These are phyloP conservation scores for Saussurea involucrata DNA, from an alignment of 129 eudicot genomes.

Conservation along the genomic window DNA sequence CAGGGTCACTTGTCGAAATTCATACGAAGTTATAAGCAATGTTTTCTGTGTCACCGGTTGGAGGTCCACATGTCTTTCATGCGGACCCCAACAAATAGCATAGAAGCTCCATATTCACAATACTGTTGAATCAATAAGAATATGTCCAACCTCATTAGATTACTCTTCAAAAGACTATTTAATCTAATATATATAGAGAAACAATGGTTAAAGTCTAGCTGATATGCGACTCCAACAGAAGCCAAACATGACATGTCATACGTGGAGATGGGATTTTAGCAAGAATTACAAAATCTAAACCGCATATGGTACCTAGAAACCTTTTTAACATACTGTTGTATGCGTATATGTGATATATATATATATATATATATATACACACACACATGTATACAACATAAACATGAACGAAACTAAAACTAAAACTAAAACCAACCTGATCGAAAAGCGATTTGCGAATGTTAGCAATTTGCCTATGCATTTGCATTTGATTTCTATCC, in stretches of 20 bases:
- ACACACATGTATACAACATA: neutral
- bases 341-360: neutral
- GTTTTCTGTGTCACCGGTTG: neutral
- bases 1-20: no score
- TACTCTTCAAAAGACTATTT: neutral
- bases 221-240: neutral
- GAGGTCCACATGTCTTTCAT: no score
- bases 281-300: neutral
- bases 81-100: neutral
- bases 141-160: neutral
- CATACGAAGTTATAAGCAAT: no score
- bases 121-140: neutral
- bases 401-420: neutral
- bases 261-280: neutral
- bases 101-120: neutral
- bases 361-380: no score
- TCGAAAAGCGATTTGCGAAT: slow-evolving; percentile 68
- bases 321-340: neutral
- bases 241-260: neutral
- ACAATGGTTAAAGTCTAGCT: neutral
- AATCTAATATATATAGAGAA: neutral
- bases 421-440: slow-evolving; percentile 43
- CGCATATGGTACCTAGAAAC: neutral
- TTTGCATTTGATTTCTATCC: slow-evolving; percentile 55
- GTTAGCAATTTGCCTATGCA: slow-evolving; percentile 64